Evolutionary conservation across 805 yeast species (phyloP), one percentile per base, ranked within the genome.

Genomic region (Starmerella cellae): DNA sequence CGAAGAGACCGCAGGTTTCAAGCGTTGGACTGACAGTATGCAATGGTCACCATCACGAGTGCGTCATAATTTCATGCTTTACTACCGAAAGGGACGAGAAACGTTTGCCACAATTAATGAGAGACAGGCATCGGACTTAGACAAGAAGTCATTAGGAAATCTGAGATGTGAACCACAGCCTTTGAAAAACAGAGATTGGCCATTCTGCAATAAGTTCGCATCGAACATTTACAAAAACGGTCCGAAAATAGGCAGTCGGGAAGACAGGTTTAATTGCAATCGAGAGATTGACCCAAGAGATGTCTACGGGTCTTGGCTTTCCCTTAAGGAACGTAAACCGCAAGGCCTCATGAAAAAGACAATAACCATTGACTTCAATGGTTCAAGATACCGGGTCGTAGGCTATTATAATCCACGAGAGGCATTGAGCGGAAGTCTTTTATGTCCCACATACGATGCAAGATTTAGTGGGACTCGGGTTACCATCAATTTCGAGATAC

Each of bases 11-110:
- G 75, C 85, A 0, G 85, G 88, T 2, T 85, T 87, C 47, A 81
- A 81, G 57, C 69, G 97, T 45, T 87, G 97, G 97, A 87, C 97
- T 1, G 97, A 87, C 56, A 95, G 95, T 14, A 73, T 82, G 13
- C 68, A 87, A 13, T 87, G 97, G 97, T 76, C 87, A 2, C 95
- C 96, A 0, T 79, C 93, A 2, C 67, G 96, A 38, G 83, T 87
- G n/a, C n/a, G n/a, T n/a, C n/a, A n/a, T n/a, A n/a, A n/a, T n/a
- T n/a, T n/a, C n/a, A n/a, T n/a, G n/a, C n/a, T n/a, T n/a, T n/a
- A n/a, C n/a, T n/a, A n/a, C n/a, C n/a, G n/a, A n/a, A n/a, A n/a
- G n/a, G n/a, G n/a, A n/a, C n/a, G n/a, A n/a, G n/a, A n/a, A n/a
- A n/a, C n/a, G n/a, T n/a, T n/a, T n/a, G n/a, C n/a, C n/a, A n/a